These are phyloP conservation scores for Trametes meyenii DNA, from an alignment of 768 basidiomycete genomes.

Conservation along the genomic window DNA sequence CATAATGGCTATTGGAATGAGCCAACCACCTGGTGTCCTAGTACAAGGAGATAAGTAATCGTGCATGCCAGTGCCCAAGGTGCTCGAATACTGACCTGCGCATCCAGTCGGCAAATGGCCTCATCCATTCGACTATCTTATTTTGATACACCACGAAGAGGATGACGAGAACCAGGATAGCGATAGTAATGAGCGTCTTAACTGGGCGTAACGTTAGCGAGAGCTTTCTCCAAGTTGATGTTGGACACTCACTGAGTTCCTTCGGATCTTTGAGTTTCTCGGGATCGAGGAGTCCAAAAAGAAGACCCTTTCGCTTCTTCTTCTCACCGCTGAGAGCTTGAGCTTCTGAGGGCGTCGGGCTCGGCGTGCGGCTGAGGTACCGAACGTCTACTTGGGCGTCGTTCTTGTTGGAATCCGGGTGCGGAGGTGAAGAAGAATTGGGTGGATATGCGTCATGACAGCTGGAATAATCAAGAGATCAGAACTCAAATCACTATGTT, in stretches of 20 bases:
- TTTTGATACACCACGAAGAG: slow-evolving; percentile 48
- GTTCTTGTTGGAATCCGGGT: neutral
- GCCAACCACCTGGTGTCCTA: slow-evolving; percentile 37
- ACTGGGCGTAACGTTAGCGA: slow-evolving; percentile 22
- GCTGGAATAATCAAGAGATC: neutral
- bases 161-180: slow-evolving; percentile 37
- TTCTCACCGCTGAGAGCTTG: neutral
- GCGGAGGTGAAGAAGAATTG: neutral
- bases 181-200: slow-evolving; percentile 30
- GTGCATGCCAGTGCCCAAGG: neutral
- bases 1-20: slow-evolving; percentile 46
- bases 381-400: slow-evolving; percentile 16
- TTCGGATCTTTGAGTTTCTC: slow-evolving; percentile 1
- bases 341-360: slow-evolving; percentile 7
- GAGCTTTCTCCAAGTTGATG: neutral
- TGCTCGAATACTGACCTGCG: slow-evolving; percentile 46
- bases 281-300: neutral
- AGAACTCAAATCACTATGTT: neutral
- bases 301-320: neutral
- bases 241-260: neutral
- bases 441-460: slow-evolving; percentile 4
- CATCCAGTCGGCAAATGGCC: slow-evolving; percentile 65
- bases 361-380: slow-evolving; percentile 4
- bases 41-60: neutral
- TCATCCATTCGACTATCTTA: slow-evolving; percentile 68